Base-by-base conservation (phyloP, 106 monocot genomes). In the Dendrobium catenatum region DNA sequence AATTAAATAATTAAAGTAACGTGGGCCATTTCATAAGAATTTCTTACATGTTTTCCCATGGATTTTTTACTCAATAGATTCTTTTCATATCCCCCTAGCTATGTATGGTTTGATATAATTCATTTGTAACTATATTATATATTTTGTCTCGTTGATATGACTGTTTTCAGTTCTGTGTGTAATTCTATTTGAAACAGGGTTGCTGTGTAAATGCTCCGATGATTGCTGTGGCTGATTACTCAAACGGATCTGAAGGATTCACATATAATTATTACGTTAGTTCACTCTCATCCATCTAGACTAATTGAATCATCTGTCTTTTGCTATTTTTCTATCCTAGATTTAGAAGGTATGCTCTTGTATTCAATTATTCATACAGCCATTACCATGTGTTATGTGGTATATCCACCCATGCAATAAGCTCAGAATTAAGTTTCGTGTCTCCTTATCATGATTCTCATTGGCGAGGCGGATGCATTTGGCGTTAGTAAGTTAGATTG, bases 191-290 rank as follows among this genome's bases (percentile, higher is more conserved):
- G 4, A 5, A 76, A 76, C 85, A 98, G 98, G 98, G 98, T 80
- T 98, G 89, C 58, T 98, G 93, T 87, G 98, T 98, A 74, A 98
- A 98, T 91, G 98, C 94, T 85, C 98, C 98, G 41, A 98, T 98
- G 98, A 93, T 98, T 56, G 84, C 92, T 31, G 89, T 98, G 68
- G 98, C 98, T 47, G 93, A 98, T 79, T 98, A 95, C 58, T 83
- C 91, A n/a, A 93, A 89, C 76, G 91, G 98, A 83, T 95, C 98
- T 77, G 94, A 95, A 85, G 91, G 94, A 75, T 98, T 95, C 84
- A 87, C 89, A 72, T 98, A 98, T 51, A 95, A 98, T 78, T 98
- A 98, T 40, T 98, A 93, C 74, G 98, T 98, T 58, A 95, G 93
- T 87, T 76, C 68, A 42, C 37, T 20, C 47, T 54, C n/a, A 58